Evolutionary conservation across 805 yeast genomes (phyloP).

Genomic region (Tetrapisispora taiwanensis): DNA sequence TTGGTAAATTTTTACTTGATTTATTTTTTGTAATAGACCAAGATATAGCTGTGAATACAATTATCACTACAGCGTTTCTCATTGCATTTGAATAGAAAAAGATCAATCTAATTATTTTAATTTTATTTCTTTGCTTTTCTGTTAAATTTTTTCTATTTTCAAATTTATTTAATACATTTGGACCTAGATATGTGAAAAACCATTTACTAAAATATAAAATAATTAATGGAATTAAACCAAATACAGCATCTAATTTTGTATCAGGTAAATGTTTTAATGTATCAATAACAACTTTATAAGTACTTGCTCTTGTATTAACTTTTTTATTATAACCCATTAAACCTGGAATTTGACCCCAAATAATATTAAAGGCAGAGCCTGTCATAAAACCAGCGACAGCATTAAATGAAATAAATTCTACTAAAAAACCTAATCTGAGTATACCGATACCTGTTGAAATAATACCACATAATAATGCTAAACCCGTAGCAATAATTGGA

Average conservation of each 20-base stretch:
- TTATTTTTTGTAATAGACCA: conserved; percentile 59
- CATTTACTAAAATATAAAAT: conserved; percentile 67
- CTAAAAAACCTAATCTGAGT: conserved; percentile 73
- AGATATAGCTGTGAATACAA: conserved; percentile 73
- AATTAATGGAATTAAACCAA: conserved; percentile 68
- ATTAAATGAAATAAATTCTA: conserved; percentile 82
- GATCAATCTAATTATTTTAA: conserved; percentile 23
- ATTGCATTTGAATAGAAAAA: conserved; percentile 68
- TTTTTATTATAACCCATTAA: conserved; percentile 61
- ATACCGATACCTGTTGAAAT: conserved; percentile 77
- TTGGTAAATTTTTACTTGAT: conserved; percentile 30
- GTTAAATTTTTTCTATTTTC: conserved; percentile 10
- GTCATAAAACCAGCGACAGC: conserved; percentile 93
- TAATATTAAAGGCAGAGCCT: conserved; percentile 81
- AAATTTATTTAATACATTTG: conserved; percentile 50
- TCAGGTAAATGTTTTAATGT: conserved; percentile 61
- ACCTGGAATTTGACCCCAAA: conserved; percentile 77
- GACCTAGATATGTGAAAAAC: conserved; percentile 42
- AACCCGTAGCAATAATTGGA: conserved; percentile 68
- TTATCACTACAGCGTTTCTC: conserved; percentile 72
- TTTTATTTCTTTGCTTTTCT: background rate
- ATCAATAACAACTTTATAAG: conserved; percentile 61
- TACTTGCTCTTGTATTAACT: conserved; percentile 63
- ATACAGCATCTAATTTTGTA: conserved; percentile 75
- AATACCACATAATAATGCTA: conserved; percentile 77